Percentiles rank a stretch among this genome's conserved stretches.
Evolutionary conservation across 371 early-diverging fungal genomes (phyloP).

Genomic region (Globomyces sp.): DNA sequence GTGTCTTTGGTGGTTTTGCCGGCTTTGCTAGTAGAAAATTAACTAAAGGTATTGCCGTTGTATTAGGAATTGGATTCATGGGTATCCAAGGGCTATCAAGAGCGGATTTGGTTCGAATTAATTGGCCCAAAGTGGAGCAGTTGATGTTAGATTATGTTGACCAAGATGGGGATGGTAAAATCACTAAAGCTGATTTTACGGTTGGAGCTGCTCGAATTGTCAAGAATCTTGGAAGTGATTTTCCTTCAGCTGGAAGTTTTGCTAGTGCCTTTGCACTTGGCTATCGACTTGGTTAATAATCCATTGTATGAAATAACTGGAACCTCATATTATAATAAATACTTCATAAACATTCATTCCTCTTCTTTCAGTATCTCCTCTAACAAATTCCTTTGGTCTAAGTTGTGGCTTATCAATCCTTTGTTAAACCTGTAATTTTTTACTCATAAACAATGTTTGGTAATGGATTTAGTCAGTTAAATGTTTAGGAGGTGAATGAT

Average conservation of each 20-base stretch:
- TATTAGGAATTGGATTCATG: conserved; percentile 36
- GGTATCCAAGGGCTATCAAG: conserved; percentile 35
- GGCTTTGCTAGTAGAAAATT: conserved; percentile 43
- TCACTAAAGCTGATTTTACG: conserved; percentile 38
- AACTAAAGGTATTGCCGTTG: conserved; percentile 34
- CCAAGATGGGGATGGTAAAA: conserved; percentile 43
- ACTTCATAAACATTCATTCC: too few relatives aligned
- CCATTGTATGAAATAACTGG: too few relatives aligned
- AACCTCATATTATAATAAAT: too few relatives aligned
- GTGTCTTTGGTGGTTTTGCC: conserved; percentile 25
- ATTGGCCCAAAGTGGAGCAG: conserved; percentile 40
- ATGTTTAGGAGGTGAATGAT: too few relatives aligned
- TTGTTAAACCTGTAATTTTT: too few relatives aligned
- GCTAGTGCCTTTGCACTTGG: conserved; percentile 41
- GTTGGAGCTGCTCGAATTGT: conserved; percentile 24
- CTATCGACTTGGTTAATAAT: conserved; percentile 36
- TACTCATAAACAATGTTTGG: too few relatives aligned
- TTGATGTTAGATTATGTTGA: conserved; percentile 32
- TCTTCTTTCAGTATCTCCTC: too few relatives aligned
- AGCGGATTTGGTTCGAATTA: conserved; percentile 35
- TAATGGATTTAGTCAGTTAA: too few relatives aligned
- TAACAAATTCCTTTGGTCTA: too few relatives aligned
- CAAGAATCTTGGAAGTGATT: conserved; percentile 35
- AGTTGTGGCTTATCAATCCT: too few relatives aligned
- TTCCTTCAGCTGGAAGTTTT: conserved; percentile 44